These are phyloP conservation scores for Lasiodiplodia sp. DNA, from an alignment of 2,329 filamentous ascomycete genomes.

Conservation along the genomic window DNA sequence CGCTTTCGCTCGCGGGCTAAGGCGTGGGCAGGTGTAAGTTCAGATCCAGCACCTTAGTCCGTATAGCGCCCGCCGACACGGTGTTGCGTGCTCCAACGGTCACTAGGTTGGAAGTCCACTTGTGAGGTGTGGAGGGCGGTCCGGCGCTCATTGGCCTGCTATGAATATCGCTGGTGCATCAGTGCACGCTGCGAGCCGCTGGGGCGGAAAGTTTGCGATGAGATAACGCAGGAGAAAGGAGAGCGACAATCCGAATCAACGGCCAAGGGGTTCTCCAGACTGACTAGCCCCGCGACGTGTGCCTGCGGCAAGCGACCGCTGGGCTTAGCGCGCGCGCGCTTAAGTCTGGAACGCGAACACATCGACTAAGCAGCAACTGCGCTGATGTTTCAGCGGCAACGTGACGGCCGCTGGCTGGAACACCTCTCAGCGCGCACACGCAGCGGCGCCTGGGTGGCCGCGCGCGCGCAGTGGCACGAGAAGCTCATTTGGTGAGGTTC, in stretches of 20 bases:
- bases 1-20: not conserved
- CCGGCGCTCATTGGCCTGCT: not conserved
- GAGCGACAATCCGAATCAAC: not conserved
- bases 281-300: conserved; percentile 12
- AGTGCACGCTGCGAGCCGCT: not conserved
- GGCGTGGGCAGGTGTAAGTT: not conserved
- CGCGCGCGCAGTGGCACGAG: not conserved
- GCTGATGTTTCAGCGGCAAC: conserved; percentile 13
- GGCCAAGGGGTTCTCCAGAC: conserved; percentile 5
- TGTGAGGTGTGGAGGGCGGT: not conserved
- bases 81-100: conserved; percentile 26
- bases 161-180: conserved; percentile 13
- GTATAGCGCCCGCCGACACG: not conserved
- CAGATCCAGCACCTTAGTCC: not conserved
- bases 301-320: not conserved
- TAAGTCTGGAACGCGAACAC: too few relatives aligned
- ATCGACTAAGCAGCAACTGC: conserved; percentile 2
- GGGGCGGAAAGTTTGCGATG: conserved; percentile 8
- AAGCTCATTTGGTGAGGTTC: conserved; percentile 8
- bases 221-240: conserved; percentile 25
- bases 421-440: not conserved
- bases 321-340: too few relatives aligned
- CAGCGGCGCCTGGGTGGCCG: not conserved
- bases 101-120: not conserved
- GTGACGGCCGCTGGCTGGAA: not conserved